Percentiles rank a stretch among this genome's conserved stretches.
These are phyloP conservation scores for Gliomastix tumulicola DNA, from an alignment of 2,329 filamentous ascomycete species.

Conservation along the genomic window DNA sequence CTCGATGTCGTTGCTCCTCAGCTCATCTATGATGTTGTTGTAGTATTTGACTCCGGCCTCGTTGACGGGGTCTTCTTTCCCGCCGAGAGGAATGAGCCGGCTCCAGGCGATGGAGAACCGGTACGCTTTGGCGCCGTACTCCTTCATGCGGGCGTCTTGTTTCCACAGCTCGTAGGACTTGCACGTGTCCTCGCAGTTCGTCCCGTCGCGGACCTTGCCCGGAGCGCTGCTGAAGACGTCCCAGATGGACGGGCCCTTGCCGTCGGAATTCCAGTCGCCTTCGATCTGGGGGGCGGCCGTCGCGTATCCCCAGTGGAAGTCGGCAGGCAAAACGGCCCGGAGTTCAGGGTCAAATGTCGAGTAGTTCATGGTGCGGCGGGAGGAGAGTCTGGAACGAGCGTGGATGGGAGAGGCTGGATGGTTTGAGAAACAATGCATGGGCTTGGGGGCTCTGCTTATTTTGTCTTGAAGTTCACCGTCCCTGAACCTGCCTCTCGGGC, in stretches of 20 bases:
- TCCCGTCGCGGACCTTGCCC: constrained; percentile 28
- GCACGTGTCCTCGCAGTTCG: constrained; percentile 38
- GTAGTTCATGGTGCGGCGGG: no score
- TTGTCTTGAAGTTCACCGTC: no score
- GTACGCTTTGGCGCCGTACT: constrained; percentile 52
- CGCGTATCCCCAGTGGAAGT: constrained; percentile 76
- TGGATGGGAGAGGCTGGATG: no score
- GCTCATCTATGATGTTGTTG: constrained; percentile 49
- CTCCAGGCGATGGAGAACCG: constrained; percentile 62
- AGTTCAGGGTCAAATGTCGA: no score
- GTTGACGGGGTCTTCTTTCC: constrained; percentile 55
- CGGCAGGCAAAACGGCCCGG: constrained; percentile 57
- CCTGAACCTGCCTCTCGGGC: no score
- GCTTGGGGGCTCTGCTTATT: no score
- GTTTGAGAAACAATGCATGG: no score
- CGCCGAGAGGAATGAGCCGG: constrained; percentile 57
- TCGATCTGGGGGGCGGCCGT: constrained; percentile 86
- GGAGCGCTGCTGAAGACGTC: constrained; percentile 62
- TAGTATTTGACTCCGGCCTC: constrained; percentile 54
- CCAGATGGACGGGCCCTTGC: constrained; percentile 79
- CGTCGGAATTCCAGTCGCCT: constrained; percentile 66
- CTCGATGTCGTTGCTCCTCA: no score
- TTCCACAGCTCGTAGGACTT: constrained; percentile 31
- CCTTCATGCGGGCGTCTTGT: constrained; percentile 53
- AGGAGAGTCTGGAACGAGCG: no score